Percentiles rank a stretch among this genome's conserved stretches.
phyloP scores from a whole-genome alignment of 2,329 filamentous ascomycete genomes.

The Aspergillus brasiliensis region DNA sequence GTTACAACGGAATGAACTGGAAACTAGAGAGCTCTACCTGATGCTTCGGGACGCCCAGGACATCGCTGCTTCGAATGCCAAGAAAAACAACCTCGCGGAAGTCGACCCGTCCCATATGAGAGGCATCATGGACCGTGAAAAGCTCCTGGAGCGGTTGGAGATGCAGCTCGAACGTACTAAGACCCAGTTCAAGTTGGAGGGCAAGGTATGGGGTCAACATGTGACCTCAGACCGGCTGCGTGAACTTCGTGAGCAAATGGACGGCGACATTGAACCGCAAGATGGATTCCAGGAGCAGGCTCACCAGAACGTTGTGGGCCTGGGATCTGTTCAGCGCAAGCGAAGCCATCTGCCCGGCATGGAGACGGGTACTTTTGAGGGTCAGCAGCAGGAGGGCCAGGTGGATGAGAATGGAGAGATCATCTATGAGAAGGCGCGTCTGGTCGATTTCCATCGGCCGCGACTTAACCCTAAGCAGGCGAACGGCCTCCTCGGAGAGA shows the following conservation, averaged over 20 bases:
- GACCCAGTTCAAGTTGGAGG: constrained; percentile 96
- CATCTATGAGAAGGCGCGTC: constrained; percentile 74
- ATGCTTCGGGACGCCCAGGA: constrained; percentile 98
- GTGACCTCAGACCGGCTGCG: constrained; percentile 90
- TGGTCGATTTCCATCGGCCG: constrained; percentile 74
- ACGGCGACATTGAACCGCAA: constrained; percentile 60
- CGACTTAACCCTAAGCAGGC: constrained; percentile 64
- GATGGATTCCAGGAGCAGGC: constrained; percentile 57
- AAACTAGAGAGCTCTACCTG: constrained; percentile 93
- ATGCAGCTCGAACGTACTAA: constrained; percentile 96
- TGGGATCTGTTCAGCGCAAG: constrained; percentile 70
- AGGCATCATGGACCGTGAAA: constrained; percentile 90
- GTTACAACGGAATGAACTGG: constrained; percentile 89
- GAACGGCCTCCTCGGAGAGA: constrained; percentile 68
- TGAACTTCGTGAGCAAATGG: constrained; percentile 93
- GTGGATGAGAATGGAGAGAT: constrained; percentile 60
- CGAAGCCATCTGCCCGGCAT: constrained; percentile 45
- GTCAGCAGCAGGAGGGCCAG: constrained; percentile 43
- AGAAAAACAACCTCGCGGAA: constrained; percentile 59
- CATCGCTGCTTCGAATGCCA: constrained; percentile 85
- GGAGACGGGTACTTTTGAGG: constrained; percentile 39
- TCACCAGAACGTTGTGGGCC: constrained; percentile 67
- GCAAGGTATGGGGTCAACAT: constrained; percentile 82
- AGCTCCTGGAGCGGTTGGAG: constrained; percentile 88
- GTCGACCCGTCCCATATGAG: constrained; percentile 77